Evolutionary conservation across 2,329 filamentous ascomycete species (phyloP).

Genomic region (Neurospora crassa): DNA sequence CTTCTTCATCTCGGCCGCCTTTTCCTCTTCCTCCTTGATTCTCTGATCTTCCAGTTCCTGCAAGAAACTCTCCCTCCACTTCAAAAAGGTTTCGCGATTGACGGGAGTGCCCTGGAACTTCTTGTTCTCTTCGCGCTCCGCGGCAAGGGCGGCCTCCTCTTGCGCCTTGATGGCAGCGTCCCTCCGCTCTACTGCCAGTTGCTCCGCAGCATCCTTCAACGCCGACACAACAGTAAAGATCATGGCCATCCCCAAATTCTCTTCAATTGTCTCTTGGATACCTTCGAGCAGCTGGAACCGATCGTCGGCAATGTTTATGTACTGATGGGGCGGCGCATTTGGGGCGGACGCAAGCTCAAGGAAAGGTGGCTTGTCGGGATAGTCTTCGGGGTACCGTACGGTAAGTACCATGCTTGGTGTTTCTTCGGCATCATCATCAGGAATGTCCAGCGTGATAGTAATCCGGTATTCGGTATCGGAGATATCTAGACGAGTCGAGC

Average conservation of each 20-base stretch:
- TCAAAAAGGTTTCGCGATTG: slow-evolving; percentile 73
- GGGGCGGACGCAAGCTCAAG: slow-evolving; percentile 71
- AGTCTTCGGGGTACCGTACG: slow-evolving; percentile 80
- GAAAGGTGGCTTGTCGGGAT: slow-evolving; percentile 77
- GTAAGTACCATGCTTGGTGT: slow-evolving; percentile 68
- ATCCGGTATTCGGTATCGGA: slow-evolving; percentile 85
- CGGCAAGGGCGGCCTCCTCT: slow-evolving; percentile 45
- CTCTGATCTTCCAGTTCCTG: slow-evolving; percentile 72
- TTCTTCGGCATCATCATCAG: slow-evolving; percentile 51
- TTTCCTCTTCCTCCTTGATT: slow-evolving; percentile 60
- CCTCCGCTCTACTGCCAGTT: slow-evolving; percentile 65
- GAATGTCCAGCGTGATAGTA: slow-evolving; percentile 72
- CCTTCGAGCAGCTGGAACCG: slow-evolving; percentile 62
- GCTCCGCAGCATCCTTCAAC: slow-evolving; percentile 85
- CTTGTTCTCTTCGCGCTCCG: slow-evolving; percentile 85
- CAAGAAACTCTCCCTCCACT: slow-evolving; percentile 71
- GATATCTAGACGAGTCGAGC: slow-evolving; percentile 52
- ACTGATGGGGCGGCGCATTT: slow-evolving; percentile 57
- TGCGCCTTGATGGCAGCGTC: slow-evolving; percentile 49
- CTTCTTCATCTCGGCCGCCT: slow-evolving; percentile 74
- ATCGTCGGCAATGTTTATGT: slow-evolving; percentile 75
- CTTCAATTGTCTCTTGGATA: slow-evolving; percentile 68
- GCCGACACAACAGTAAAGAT: slow-evolving; percentile 82
- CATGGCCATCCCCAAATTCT: slow-evolving; percentile 97
- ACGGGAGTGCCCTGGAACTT: slow-evolving; percentile 92